Base-by-base conservation (phyloP, 495 filamentous ascomycete genomes). In the Lasiosphaeria miniovina region DNA sequence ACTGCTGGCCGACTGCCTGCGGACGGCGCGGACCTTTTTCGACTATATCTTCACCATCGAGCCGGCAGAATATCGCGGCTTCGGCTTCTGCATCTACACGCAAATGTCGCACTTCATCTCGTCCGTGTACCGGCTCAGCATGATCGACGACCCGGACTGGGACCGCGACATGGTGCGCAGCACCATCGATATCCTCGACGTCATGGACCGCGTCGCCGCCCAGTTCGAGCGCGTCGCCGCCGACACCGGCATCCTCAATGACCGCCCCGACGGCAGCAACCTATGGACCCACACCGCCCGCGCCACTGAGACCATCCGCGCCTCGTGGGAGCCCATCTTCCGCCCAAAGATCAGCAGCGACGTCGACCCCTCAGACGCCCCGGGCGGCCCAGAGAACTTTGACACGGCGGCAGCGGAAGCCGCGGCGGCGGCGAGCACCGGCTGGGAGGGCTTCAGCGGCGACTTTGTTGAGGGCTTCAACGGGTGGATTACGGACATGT, bases 81-180 rank as follows among this genome's bases (percentile, higher is more conserved):
- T 67, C 59, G 49, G 55, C 40, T 65, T 71, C 55, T 56, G 52
- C 33, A 58, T 57, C 33, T 60, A 48, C 38, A 50, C 54, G 38
- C 58, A 64, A 33, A 33, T 65, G 4, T 49, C 63, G 35, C 65
- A 61, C 17, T 41, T 61, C 38, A 38, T 71, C 24, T 50, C 66
- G 17, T 51, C 58, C 4, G 34, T 73, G 36, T 63, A 67, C 31
- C 66, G 60, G 7, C 61, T 75, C 32, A 62, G 59, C 4, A 55
- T 61, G 8, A 33, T 71, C 7, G 66, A 73, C 15, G 70, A 74
- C 41, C 68, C 65, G 12, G 61, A 62, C 11, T 75, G 73, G 73
- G 70, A 74, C 49, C 55, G 51, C 35, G 49, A 34, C 4, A 38
- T 55, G 0, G 66, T 73, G 9, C 55, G 64, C 8, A 54, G 50